Conservation (phyloP, 2,329 filamentous ascomycete genomes). For the Colletotrichum sp. region DNA sequence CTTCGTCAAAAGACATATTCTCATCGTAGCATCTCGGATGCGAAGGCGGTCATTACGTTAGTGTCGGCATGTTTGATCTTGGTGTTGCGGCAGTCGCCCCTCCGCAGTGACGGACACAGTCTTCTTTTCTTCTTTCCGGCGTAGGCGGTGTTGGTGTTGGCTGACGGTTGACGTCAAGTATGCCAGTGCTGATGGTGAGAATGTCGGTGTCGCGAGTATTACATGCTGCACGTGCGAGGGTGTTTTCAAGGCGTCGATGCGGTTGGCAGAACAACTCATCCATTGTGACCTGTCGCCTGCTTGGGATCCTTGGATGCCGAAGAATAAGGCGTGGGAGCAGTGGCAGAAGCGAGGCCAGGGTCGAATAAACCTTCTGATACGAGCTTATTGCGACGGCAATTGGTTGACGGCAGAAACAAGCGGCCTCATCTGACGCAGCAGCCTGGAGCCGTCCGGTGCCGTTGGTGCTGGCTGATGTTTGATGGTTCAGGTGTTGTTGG, state of each 20-base stretch:
- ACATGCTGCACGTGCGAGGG: neutral
- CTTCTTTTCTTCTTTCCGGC: neutral
- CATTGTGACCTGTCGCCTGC: conserved; percentile 6
- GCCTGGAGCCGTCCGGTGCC: neutral
- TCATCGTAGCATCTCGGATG: neutral
- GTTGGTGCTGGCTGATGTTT: neutral
- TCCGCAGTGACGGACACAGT: neutral
- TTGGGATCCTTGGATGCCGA: neutral
- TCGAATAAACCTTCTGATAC: neutral
- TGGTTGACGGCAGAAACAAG: neutral
- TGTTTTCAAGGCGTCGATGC: neutral
- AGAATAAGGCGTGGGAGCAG: neutral
- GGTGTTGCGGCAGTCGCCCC: neutral
- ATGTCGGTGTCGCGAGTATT: neutral
- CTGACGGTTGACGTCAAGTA: neutral
- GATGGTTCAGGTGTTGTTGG: neutral
- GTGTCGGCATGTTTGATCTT: neutral
- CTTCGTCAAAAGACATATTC: neutral
- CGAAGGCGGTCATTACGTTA: neutral
- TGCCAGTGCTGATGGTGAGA: neutral
- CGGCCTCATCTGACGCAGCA: neutral
- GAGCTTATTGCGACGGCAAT: neutral
- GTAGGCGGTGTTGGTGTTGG: neutral
- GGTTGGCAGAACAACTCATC: neutral
- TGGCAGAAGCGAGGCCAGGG: neutral